A percentile compares a stretch with the other conserved stretches of the same genome.
Evolutionary conservation across 805 yeast species (phyloP).

Genomic region (Debaryomyces maramus): DNA sequence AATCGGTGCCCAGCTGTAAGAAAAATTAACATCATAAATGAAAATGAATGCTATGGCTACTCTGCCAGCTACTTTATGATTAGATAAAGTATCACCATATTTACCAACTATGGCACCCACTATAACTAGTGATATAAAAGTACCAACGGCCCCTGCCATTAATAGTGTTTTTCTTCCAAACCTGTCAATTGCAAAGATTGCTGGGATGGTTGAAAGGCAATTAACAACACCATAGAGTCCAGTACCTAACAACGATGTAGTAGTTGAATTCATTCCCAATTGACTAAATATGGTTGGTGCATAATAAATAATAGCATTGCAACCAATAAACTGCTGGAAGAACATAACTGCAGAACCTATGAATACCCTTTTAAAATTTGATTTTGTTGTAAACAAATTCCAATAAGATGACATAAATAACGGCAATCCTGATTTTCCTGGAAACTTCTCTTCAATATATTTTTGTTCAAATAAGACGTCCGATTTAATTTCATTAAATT

Average conservation of each 20-base stretch:
- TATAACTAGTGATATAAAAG: conserved; percentile 30
- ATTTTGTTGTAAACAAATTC: conserved; percentile 12
- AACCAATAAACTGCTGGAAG: conserved; percentile 34
- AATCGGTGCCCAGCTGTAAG: conserved; percentile 41
- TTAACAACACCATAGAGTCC: conserved; percentile 33
- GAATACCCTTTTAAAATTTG: conserved; percentile 35
- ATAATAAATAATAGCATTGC: conserved; percentile 35
- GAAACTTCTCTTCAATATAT: conserved; percentile 11
- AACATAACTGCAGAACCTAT: conserved; percentile 29
- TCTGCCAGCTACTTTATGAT: conserved; percentile 19
- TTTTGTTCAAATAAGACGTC: conserved; percentile 14
- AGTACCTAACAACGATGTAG: conserved; percentile 27
- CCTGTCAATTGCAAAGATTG: conserved; percentile 33
- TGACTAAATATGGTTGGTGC: conserved; percentile 32
- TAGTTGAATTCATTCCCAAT: conserved; percentile 27
- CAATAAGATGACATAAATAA: conserved; percentile 11
- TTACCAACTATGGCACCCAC: conserved; percentile 21
- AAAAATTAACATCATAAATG: conserved; percentile 30
- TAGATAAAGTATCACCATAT: conserved; percentile 14
- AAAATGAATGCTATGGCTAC: conserved; percentile 38
- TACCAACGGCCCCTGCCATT: conserved; percentile 32
- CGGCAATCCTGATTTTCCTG: conserved; percentile 8
- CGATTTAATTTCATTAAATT: conserved; percentile 16
- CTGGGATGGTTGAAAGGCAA: conserved; percentile 31
- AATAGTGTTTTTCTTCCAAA: conserved; percentile 38